These are phyloP conservation scores for Ganoderma resinaceum DNA, from an alignment of 1,284 basidiomycete genomes.

Conservation along the genomic window DNA sequence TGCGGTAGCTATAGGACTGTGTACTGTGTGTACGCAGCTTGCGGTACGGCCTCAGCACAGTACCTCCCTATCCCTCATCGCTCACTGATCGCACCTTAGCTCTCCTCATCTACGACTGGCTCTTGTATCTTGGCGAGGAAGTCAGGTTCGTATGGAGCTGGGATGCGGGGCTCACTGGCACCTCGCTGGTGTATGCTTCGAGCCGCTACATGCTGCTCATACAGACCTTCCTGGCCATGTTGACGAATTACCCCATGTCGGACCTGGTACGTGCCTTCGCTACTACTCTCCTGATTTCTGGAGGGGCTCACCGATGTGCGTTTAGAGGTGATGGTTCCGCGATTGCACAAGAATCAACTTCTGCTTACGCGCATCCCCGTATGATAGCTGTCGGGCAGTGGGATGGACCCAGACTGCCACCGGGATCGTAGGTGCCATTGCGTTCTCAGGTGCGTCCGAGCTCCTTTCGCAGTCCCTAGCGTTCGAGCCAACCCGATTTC, in stretches of 20 bases:
- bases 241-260: background rate
- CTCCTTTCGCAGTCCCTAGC: background rate
- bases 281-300: background rate
- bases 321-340: background rate
- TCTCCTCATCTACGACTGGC: background rate
- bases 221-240: background rate
- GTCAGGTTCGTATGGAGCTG: background rate
- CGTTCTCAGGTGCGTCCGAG: background rate
- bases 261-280: background rate
- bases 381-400: background rate
- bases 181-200: background rate
- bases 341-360: background rate
- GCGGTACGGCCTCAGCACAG: background rate
- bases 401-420: background rate
- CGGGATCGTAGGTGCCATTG: background rate
- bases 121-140: background rate
- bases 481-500: background rate
- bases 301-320: background rate
- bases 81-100: background rate
- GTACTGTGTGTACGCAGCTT: background rate
- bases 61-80: background rate
- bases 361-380: background rate
- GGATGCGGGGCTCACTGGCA: background rate
- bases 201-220: conserved; percentile 4
- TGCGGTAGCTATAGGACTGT: background rate